Conservation (phyloP, 805 yeast species). For the Lachancea kluyveri region DNA sequence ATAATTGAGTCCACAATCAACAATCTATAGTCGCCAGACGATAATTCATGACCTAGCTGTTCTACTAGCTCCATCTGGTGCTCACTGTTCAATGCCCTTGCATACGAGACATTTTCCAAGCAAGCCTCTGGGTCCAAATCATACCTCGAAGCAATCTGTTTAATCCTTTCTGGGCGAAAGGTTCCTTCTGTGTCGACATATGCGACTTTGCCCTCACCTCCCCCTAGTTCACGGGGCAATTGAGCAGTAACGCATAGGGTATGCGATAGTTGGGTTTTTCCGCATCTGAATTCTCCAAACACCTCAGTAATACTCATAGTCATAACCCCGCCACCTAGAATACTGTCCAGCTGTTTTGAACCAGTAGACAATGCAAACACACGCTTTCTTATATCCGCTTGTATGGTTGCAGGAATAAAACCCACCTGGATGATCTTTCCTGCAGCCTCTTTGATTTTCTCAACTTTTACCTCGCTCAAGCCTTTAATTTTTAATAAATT, state of each 20-base stretch:
- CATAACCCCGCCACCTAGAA: constrained; percentile 70
- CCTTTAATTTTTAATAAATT: constrained; percentile 63
- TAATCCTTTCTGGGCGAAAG: constrained; percentile 64
- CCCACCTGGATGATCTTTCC: constrained; percentile 59
- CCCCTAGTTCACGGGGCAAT: constrained; percentile 62
- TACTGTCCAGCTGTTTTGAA: constrained; percentile 58
- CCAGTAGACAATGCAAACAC: constrained; percentile 68
- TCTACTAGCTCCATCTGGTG: constrained; percentile 72
- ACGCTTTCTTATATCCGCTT: constrained; percentile 56
- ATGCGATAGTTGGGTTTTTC: constrained; percentile 77
- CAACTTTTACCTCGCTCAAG: constrained; percentile 70
- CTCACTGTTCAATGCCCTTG: constrained; percentile 70
- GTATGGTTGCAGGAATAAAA: constrained; percentile 67
- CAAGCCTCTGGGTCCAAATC: constrained; percentile 66
- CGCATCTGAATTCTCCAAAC: constrained; percentile 76
- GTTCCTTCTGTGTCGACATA: constrained; percentile 81
- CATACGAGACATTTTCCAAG: constrained; percentile 66
- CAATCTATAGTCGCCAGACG: constrained; percentile 59
- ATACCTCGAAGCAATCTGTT: constrained; percentile 60
- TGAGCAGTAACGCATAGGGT: constrained; percentile 74
- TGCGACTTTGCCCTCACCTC: constrained; percentile 76
- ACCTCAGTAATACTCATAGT: constrained; percentile 76
- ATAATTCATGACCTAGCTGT: constrained; percentile 57
- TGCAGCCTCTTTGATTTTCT: constrained; percentile 69
- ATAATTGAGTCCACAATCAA: constrained; percentile 66